A percentile compares a stretch with the other conserved stretches of the same genome.
These are phyloP conservation scores for Xylaria sp. DNA, from an alignment of 2,329 filamentous ascomycete species.

Conservation along the genomic window DNA sequence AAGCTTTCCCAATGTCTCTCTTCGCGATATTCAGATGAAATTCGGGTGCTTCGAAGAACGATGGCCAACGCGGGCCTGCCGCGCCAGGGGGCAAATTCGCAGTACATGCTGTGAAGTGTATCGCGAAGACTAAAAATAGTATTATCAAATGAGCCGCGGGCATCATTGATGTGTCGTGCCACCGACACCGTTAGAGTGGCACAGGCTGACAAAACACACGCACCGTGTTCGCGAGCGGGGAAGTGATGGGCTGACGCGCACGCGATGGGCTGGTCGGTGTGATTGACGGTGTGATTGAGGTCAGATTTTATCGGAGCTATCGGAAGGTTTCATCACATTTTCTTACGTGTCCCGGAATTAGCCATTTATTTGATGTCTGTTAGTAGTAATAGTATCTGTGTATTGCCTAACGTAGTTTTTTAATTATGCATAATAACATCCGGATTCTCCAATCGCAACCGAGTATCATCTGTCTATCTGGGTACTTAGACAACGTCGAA, in stretches of 20 bases:
- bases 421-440: background rate
- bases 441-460: too few species aligned
- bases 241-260: background rate
- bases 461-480: too few species aligned
- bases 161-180: background rate
- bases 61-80: constrained; percentile 11
- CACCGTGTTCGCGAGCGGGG: background rate
- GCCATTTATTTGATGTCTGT: background rate
- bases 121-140: background rate
- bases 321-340: background rate
- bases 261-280: background rate
- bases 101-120: background rate
- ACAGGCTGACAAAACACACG: background rate
- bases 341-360: background rate
- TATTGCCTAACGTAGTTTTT: too few species aligned
- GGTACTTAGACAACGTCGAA: too few species aligned
- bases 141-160: background rate
- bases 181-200: background rate
- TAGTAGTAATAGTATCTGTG: background rate
- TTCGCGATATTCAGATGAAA: constrained; percentile 16
- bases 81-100: constrained; percentile 2
- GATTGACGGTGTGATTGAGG: background rate
- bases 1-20: background rate
- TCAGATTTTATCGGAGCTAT: background rate
- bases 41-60: constrained; percentile 15